Evolutionary conservation across 2,329 filamentous ascomycete genomes (phyloP).

Genomic region (Tolypocladium paradoxum): DNA sequence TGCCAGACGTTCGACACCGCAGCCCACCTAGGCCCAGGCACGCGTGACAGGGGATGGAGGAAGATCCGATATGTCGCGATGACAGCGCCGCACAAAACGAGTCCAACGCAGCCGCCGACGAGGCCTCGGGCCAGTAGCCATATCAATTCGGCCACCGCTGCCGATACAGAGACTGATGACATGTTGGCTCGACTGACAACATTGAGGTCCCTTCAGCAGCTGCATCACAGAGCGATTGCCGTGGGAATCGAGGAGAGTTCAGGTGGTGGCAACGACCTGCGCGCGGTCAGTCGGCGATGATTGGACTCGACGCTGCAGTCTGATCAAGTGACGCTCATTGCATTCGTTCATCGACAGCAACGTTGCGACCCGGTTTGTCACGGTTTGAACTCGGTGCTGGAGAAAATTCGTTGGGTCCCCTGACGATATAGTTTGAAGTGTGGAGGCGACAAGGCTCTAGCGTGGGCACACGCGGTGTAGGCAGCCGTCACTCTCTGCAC

Average conservation of each 20-base stretch:
- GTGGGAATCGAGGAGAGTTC: not conserved
- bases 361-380: too few species aligned
- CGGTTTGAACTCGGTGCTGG: not conserved
- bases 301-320: not conserved
- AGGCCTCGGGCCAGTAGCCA: not conserved
- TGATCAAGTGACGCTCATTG: not conserved
- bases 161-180: not conserved
- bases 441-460: not conserved
- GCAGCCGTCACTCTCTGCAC: not conserved
- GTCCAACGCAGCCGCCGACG: not conserved
- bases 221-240: not conserved
- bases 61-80: slow-evolving; percentile 25
- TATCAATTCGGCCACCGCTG: not conserved
- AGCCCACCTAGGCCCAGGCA: slow-evolving; percentile 37
- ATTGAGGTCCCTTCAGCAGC: not conserved
- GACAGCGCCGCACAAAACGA: slow-evolving; percentile 6
- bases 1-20: slow-evolving; percentile 38
- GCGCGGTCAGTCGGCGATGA: not conserved
- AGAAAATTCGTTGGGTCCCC: not conserved
- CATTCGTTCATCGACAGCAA: not conserved
- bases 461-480: not conserved
- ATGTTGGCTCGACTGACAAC: not conserved
- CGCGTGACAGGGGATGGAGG: slow-evolving; percentile 30
- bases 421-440: not conserved
- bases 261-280: not conserved